Evolutionary conservation across 2,329 filamentous ascomycete genomes (phyloP).

Genomic region (Zymoseptoria crescenta): DNA sequence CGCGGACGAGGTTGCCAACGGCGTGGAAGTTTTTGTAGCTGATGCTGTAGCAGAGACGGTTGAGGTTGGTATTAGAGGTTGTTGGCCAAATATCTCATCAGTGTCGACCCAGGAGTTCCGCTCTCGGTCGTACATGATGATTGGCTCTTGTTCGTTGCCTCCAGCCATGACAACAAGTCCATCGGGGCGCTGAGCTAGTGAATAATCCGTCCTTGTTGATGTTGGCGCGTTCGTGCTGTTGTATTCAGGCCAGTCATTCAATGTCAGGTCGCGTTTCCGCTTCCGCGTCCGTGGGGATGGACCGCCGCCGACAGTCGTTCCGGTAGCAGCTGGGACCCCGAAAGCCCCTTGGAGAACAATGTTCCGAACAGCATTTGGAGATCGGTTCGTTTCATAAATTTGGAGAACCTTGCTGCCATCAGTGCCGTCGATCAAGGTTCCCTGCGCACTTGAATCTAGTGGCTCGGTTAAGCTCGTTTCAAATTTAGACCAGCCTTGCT

Average conservation of each 20-base stretch:
- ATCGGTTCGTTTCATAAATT: conserved; percentile 64
- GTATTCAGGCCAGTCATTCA: conserved; percentile 67
- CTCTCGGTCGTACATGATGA: conserved; percentile 70
- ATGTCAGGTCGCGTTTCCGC: conserved; percentile 47
- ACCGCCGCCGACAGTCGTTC: conserved; percentile 38
- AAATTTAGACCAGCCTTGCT: conserved; percentile 58
- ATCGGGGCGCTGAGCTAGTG: conserved; percentile 58
- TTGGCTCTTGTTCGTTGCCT: conserved; percentile 56
- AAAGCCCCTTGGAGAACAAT: conserved; percentile 57
- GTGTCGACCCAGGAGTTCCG: conserved; percentile 74
- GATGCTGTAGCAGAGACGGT: conserved; percentile 27
- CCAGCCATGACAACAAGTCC: conserved; percentile 73
- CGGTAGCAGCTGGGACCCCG: conserved; percentile 45
- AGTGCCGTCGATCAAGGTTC: conserved; percentile 59
- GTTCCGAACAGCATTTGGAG: conserved; percentile 67
- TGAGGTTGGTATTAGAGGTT: conserved; percentile 22
- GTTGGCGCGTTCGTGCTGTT: conserved; percentile 65
- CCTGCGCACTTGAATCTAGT: conserved; percentile 29
- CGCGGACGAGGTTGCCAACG: conserved; percentile 28
- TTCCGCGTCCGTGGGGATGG: conserved; percentile 27
- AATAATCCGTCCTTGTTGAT: conserved; percentile 57
- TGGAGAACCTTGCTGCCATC: conserved; percentile 74
- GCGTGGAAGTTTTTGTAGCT: conserved; percentile 31
- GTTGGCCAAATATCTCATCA: conserved; percentile 50
- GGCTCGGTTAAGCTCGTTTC: conserved; percentile 52